A percentile compares a stretch with the other conserved stretches of the same genome.
Evolutionary conservation across 257 asterid species (phyloP).

Genomic region (Solanum medicagineum): DNA sequence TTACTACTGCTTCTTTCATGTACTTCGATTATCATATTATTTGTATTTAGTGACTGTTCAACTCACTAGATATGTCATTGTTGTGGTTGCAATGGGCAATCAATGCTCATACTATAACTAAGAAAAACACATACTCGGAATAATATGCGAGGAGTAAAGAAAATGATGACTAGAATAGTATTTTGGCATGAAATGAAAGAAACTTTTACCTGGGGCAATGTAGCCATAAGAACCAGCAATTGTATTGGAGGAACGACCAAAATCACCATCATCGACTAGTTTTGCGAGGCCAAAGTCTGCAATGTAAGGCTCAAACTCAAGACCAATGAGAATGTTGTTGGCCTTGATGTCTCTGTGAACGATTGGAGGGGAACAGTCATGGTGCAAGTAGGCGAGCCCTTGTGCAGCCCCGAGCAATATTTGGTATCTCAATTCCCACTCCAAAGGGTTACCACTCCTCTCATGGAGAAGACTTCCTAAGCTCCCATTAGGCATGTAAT

Average conservation of each 20-base stretch:
- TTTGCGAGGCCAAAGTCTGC: constrained; percentile 45
- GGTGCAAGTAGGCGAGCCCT: constrained; percentile 36
- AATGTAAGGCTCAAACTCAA: constrained; percentile 33
- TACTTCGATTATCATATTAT: no score
- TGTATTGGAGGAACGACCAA: constrained; percentile 28
- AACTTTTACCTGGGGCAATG: constrained; percentile 30
- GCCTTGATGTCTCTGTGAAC: constrained; percentile 45
- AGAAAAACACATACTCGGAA: not conserved
- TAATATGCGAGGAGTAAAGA: not conserved
- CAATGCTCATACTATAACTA: not conserved
- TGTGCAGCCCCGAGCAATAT: constrained; percentile 35
- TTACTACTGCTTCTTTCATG: not conserved
- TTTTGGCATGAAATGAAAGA: not conserved
- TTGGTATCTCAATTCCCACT: constrained; percentile 30
- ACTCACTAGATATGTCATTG: not conserved
- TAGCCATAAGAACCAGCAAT: constrained; percentile 42
- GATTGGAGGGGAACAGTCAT: constrained; percentile 40
- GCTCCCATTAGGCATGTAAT: constrained; percentile 40
- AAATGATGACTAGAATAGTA: not conserved
- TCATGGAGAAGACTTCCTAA: constrained; percentile 38
- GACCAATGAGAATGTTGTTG: constrained; percentile 39
- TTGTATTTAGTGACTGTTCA: no score
- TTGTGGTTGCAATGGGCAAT: not conserved
- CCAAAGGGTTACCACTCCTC: constrained; percentile 20
- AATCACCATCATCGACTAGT: constrained; percentile 34